phyloP scores from a whole-genome alignment of 2,329 filamentous ascomycete species.

The Fusarium caatingaense region DNA sequence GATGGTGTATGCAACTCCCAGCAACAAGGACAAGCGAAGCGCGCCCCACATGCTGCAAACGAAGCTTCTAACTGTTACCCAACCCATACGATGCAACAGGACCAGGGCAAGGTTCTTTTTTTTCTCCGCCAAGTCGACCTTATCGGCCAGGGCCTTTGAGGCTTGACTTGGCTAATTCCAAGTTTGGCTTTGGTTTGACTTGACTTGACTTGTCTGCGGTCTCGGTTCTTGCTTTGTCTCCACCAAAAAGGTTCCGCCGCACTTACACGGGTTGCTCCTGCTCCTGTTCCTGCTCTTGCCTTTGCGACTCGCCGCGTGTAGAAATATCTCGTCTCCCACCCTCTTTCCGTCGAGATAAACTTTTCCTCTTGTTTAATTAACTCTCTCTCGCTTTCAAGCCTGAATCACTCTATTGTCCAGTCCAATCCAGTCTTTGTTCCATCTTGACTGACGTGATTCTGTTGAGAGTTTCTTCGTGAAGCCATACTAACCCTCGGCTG shows the following conservation, averaged over 20 bases:
- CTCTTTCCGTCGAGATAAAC: constrained; percentile 15
- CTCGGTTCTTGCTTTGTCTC: constrained; percentile 25
- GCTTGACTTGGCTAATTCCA: constrained; percentile 18
- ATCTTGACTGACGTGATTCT: constrained; percentile 25
- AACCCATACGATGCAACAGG: background rate
- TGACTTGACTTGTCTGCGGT: constrained; percentile 5
- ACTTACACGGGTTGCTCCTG: constrained; percentile 38
- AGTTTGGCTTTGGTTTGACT: constrained; percentile 13
- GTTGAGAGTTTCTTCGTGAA: constrained; percentile 24
- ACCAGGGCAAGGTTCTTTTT: background rate
- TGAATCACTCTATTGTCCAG: constrained; percentile 5
- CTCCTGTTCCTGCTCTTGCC: background rate
- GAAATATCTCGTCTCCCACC: constrained; percentile 47
- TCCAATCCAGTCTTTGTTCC: constrained; percentile 17
- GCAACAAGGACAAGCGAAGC: constrained; percentile 22
- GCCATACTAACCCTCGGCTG: constrained; percentile 14
- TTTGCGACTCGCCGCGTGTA: constrained; percentile 15
- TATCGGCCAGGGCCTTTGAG: constrained; percentile 34
- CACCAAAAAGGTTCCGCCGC: constrained; percentile 33
- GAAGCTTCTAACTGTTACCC: constrained; percentile 28
- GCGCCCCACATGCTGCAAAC: constrained; percentile 46
- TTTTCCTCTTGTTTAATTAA: constrained; percentile 21
- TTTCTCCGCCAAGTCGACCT: constrained; percentile 34
- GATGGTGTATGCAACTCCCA: constrained; percentile 38
- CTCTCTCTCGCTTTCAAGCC: background rate